Base-by-base conservation (phyloP, 768 basidiomycete species). In the Botryobasidium botryosum region DNA sequence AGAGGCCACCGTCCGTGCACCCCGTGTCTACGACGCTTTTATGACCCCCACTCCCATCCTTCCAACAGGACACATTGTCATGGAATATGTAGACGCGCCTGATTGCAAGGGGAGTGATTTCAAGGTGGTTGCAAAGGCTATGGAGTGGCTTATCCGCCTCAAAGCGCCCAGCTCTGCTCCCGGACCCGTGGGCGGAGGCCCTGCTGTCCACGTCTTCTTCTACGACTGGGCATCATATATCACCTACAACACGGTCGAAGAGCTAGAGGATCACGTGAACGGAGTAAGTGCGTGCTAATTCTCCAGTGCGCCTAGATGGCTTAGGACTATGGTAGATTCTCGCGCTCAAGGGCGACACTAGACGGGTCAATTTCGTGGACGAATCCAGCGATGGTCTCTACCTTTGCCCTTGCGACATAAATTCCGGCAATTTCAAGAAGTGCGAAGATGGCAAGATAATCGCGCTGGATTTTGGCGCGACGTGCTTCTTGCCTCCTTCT, bases 401-500 rank as follows among this genome's bases (percentile, higher is more conserved):
- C 6, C 44, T 45, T 45, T 45, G 44, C 35, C 32, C 35, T 3
- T 35, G 21, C 6, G 44, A 45, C 24, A 33, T 45, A 4, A 10
- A 36, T 10, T 35, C 32, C 5, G 44, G 29, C 29, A 35, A 45
- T 17, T 45, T 45, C 44, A 45, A 35, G 44, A 45, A 45, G 35
- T 20, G 6, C 15, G 35, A 24, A 10, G 36, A 36, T 17, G 25
- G 40, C 40, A 38, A 23, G 23, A 7, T 45, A 10, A 35, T 45
- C 18, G 44, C 24, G 20, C 29, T 45, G 1, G 35, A 45, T 23
- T 45, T 45, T 25, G 13, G 35, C 13, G 43, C 12, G 12, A 13
- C 12, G 10, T 44, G 12, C 43, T 44, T 44, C 33, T 23, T 44
- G 17, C 43, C 43, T 6, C 31, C 27, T 10, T 44, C 43, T 15